Percentiles rank a stretch among this genome's conserved stretches.
These are phyloP conservation scores for Taiozyma sp. DNA, from an alignment of 1,139 yeast genomes.

Conservation along the genomic window DNA sequence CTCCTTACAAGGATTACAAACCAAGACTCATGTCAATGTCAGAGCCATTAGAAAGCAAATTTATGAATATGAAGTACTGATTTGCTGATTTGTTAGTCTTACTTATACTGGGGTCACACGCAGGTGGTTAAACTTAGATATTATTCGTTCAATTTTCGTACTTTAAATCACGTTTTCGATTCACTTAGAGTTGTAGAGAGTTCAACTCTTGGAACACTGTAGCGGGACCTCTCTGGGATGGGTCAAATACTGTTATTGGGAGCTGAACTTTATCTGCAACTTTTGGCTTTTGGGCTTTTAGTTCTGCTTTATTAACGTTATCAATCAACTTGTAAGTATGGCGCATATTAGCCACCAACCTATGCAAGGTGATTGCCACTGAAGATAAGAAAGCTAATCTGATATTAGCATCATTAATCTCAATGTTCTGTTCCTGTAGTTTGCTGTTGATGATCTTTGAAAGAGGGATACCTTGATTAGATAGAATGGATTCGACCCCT, in stretches of 20 bases:
- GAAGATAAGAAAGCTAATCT: constrained; percentile 6
- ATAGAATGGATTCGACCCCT: constrained; percentile 9
- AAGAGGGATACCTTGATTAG: constrained; percentile 4
- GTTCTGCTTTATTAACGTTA: not conserved
- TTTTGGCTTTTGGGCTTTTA: not conserved
- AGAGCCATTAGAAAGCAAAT: not conserved
- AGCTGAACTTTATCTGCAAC: not conserved
- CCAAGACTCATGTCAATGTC: not conserved
- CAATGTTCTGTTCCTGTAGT: not conserved
- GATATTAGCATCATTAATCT: not conserved
- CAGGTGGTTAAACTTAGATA: not conserved
- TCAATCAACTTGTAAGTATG: constrained; percentile 4
- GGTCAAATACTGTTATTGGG: not conserved
- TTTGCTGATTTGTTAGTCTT: not conserved
- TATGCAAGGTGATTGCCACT: constrained; percentile 2
- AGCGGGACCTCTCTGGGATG: not conserved
- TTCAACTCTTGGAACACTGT: not conserved
- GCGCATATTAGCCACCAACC: constrained; percentile 3
- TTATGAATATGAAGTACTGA: not conserved
- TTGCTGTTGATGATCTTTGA: not conserved
- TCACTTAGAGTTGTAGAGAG: not conserved
- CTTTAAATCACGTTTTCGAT: not conserved
- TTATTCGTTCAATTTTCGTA: not conserved
- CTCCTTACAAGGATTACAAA: not conserved
- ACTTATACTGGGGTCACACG: not conserved